A percentile compares a stretch with the other conserved stretches of the same genome.
phyloP scores from a whole-genome alignment of 2,329 filamentous ascomycete genomes.

The Fusarium avenaceum region DNA sequence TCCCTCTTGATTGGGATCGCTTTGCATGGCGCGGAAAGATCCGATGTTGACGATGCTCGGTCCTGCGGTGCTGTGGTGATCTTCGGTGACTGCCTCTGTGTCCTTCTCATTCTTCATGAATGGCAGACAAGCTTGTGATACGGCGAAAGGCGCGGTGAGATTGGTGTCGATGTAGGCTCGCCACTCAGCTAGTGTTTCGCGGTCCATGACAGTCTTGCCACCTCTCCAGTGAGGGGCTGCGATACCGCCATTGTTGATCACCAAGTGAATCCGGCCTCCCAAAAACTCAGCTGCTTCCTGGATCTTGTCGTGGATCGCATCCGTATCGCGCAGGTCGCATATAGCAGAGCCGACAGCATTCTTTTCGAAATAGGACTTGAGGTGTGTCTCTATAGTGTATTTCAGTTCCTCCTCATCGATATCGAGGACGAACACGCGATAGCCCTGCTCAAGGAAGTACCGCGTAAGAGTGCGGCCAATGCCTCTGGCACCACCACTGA shows the following conservation, averaged over 20 bases:
- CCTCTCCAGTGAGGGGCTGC: constrained; percentile 23
- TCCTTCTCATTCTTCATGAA: constrained; percentile 28
- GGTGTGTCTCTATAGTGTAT: constrained; percentile 7
- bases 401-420: constrained; percentile 21
- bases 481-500: constrained; percentile 21
- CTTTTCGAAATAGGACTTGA: constrained; percentile 16
- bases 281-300: constrained; percentile 22
- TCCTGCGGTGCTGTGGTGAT: constrained; percentile 18
- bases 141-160: constrained; percentile 14
- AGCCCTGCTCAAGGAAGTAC: constrained; percentile 16
- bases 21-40: constrained; percentile 18
- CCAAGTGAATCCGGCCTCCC: background rate
- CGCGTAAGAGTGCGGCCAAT: constrained; percentile 13
- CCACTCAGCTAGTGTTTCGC: constrained; percentile 11
- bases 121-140: constrained; percentile 15
- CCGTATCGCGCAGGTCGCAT: constrained; percentile 1
- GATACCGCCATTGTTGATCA: constrained; percentile 28
- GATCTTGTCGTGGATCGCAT: constrained; percentile 9
- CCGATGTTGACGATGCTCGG: constrained; percentile 25
- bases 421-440: constrained; percentile 19
- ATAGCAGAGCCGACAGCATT: constrained; percentile 2
- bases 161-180: constrained; percentile 17
- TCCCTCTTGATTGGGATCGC: constrained; percentile 19
- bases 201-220: constrained; percentile 17
- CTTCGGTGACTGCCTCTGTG: constrained; percentile 1